These are phyloP conservation scores for Glycine soja DNA, from an alignment of 306 rosid species.

Conservation along the genomic window DNA sequence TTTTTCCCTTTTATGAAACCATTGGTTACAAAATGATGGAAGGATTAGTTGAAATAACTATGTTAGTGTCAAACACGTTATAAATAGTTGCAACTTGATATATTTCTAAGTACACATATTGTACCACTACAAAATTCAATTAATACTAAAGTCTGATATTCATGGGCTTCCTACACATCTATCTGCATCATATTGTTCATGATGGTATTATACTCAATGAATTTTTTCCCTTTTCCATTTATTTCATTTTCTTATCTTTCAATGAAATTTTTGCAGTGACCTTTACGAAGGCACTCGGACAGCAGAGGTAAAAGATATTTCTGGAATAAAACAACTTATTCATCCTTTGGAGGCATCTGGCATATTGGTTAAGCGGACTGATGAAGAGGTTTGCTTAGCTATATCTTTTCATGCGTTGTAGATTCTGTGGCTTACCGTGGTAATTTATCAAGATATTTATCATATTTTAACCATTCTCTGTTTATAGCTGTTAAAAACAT, in stretches of 20 bases:
- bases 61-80: conserved; percentile 27
- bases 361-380: conserved; percentile 78
- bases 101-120: background rate
- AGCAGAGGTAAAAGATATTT: conserved; percentile 74
- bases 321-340: conserved; percentile 75
- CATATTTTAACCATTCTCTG: conserved; percentile 38
- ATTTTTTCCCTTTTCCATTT: background rate
- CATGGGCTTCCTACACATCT: background rate
- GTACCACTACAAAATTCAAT: conserved; percentile 22
- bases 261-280: conserved; percentile 64
- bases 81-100: conserved; percentile 2
- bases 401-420: conserved; percentile 1
- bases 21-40: conserved; percentile 21
- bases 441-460: conserved; percentile 26
- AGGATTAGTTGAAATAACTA: conserved; percentile 27
- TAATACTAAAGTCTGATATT: conserved; percentile 14
- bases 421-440: background rate
- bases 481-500: conserved; percentile 64
- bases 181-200: conserved; percentile 27
- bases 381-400: conserved; percentile 69
- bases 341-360: conserved; percentile 84
- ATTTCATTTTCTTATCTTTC: conserved; percentile 40
- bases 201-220: conserved; percentile 26
- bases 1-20: conserved; percentile 11
- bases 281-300: conserved; percentile 95